These are phyloP conservation scores for Datisca glomerata DNA, from an alignment of 306 rosid species.

Conservation along the genomic window DNA sequence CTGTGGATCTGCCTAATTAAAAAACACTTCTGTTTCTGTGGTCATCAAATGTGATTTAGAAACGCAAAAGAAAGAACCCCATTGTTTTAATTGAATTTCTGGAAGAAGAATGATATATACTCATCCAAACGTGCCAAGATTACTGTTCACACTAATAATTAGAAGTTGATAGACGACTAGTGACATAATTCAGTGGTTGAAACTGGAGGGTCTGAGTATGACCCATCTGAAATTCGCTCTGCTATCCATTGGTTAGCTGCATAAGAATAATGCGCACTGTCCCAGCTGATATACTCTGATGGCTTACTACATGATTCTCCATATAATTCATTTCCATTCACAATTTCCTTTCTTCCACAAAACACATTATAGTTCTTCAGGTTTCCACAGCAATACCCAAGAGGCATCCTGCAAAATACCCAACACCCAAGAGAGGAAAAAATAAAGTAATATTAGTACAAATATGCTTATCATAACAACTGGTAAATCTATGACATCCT, in stretches of 20 bases:
- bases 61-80: too few relatives aligned
- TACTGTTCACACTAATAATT: too few relatives aligned
- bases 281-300: conserved; percentile 16
- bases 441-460: not conserved
- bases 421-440: not conserved
- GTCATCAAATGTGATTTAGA: too few relatives aligned
- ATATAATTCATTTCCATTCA: conserved; percentile 14
- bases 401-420: conserved; percentile 18
- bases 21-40: too few relatives aligned
- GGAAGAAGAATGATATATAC: too few relatives aligned
- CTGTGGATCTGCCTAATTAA: too few relatives aligned
- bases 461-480: too few relatives aligned
- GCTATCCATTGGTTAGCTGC: conserved; percentile 21
- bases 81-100: too few relatives aligned
- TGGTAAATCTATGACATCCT: too few relatives aligned
- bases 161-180: too few relatives aligned
- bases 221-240: conserved; percentile 5
- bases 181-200: conserved; percentile 10
- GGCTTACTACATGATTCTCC: conserved; percentile 16
- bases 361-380: not conserved
- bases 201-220: conserved; percentile 13
- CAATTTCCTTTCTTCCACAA: conserved; percentile 8
- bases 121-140: too few relatives aligned
- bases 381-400: conserved; percentile 16
- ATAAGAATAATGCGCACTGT: conserved; percentile 15